Evolutionary conservation across 805 yeast genomes (phyloP).

Genomic region (Metschnikowia kofuensis): DNA sequence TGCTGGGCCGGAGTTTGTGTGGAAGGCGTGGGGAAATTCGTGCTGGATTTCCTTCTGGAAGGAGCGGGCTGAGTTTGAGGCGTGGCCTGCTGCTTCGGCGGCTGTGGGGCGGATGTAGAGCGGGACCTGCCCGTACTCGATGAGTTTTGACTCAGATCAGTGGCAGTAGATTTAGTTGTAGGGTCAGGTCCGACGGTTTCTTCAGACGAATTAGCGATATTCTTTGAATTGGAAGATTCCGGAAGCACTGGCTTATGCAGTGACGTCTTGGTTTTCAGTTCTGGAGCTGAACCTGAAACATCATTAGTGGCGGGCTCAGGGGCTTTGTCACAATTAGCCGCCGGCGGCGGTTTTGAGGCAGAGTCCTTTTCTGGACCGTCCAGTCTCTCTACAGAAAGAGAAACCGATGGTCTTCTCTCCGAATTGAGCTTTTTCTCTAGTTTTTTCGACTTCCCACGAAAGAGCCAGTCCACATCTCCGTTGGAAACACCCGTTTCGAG

Average conservation of each 20-base stretch:
- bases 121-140: constrained; percentile 20
- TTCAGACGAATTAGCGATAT: neutral
- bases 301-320: neutral
- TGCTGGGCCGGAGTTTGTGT: neutral
- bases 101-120: constrained; percentile 21
- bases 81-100: constrained; percentile 1
- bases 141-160: neutral
- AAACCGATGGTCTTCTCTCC: constrained; percentile 11
- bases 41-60: constrained; percentile 13
- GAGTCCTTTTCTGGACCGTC: constrained; percentile 4
- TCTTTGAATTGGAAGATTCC: neutral
- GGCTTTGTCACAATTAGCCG: neutral
- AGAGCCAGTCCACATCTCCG: constrained; percentile 83
- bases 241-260: neutral
- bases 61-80: constrained; percentile 1
- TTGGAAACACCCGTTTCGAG: constrained; percentile 56
- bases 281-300: neutral
- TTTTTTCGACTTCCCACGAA: constrained; percentile 70
- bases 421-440: constrained; percentile 41
- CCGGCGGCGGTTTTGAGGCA: neutral
- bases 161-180: too few relatives aligned
- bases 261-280: neutral
- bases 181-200: too few relatives aligned
- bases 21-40: neutral
- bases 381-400: constrained; percentile 1